Evolutionary conservation across 805 yeast species (phyloP).

Genomic region (Wickerhamiella nectarea): DNA sequence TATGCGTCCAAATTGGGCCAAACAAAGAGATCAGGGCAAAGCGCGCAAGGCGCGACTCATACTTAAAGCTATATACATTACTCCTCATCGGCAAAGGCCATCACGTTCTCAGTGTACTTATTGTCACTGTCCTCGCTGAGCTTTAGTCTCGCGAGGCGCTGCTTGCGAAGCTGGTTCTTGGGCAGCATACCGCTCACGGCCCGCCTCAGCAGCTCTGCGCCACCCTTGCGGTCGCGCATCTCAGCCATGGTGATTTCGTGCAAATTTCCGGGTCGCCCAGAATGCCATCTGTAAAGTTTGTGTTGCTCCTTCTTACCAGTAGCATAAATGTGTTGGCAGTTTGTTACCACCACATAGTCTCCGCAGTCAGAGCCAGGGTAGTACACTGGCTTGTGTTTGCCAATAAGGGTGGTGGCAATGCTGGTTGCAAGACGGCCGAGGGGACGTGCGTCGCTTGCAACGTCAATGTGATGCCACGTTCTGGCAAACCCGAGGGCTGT

Average conservation of each 20-base stretch:
- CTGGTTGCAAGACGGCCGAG: constrained; percentile 84
- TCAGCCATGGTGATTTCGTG: constrained; percentile 71
- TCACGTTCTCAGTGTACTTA: constrained; percentile 70
- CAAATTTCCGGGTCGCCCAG: constrained; percentile 79
- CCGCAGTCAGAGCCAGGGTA: constrained; percentile 73
- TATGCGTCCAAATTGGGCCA: constrained; percentile 34
- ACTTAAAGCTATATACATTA: constrained; percentile 4
- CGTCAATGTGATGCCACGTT: constrained; percentile 92
- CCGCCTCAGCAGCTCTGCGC: constrained; percentile 65
- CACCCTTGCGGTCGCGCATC: constrained; percentile 65
- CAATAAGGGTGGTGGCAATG: constrained; percentile 78
- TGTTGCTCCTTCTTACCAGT: constrained; percentile 75
- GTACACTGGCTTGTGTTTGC: constrained; percentile 91
- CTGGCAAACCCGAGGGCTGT: constrained; percentile 69
- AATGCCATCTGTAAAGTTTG: constrained; percentile 80
- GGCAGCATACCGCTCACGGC: constrained; percentile 98
- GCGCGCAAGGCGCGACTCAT: no score
- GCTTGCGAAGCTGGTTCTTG: constrained; percentile 67
- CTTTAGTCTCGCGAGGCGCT: constrained; percentile 71
- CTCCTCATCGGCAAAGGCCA: constrained; percentile 59
- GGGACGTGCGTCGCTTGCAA: constrained; percentile 70
- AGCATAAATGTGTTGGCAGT: constrained; percentile 66
- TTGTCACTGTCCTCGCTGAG: constrained; percentile 78
- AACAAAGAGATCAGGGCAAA: no score
- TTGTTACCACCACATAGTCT: constrained; percentile 93